These are phyloP conservation scores for Coelastrella sp. DNA, from an alignment of 139 green algal genomes.

Conservation along the genomic window DNA sequence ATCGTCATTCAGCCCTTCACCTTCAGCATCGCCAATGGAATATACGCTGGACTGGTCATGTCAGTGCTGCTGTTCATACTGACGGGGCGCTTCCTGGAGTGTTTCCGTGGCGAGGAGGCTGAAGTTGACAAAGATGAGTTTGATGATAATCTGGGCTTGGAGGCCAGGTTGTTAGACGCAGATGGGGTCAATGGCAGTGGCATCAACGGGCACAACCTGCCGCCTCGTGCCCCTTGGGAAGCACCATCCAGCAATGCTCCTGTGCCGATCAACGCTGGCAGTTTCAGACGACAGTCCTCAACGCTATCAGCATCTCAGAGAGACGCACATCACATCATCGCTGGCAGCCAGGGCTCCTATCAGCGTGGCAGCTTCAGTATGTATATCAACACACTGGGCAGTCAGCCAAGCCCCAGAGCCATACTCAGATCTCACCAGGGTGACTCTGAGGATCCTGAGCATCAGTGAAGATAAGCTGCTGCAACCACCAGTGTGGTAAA, in stretches of 20 bases:
- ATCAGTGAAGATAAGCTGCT: not conserved
- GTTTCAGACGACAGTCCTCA: not conserved
- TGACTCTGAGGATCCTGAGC: constrained; percentile 20
- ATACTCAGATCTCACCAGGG: constrained; percentile 22
- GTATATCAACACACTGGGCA: constrained; percentile 48
- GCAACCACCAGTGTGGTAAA: no score
- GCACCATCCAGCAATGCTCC: not conserved
- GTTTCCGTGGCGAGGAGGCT: not conserved
- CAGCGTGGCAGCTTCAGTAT: constrained; percentile 48
- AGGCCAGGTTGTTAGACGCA: not conserved
- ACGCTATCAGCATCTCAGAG: no score
- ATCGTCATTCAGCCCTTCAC: constrained; percentile 69
- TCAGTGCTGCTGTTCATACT: constrained; percentile 31
- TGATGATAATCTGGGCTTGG: not conserved
- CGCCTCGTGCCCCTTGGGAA: not conserved
- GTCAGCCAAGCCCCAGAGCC: not conserved
- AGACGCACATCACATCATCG: not conserved
- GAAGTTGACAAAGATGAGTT: not conserved
- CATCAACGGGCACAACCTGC: not conserved
- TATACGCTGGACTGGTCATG: constrained; percentile 55
- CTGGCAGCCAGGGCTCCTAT: constrained; percentile 3
- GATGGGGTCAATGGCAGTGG: not conserved
- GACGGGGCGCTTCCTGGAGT: constrained; percentile 41
- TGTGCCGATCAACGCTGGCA: not conserved
- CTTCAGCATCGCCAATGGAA: constrained; percentile 67